Evolutionary conservation across 345 rosid genomes (phyloP).

Genomic region (Lepidium sativum): DNA sequence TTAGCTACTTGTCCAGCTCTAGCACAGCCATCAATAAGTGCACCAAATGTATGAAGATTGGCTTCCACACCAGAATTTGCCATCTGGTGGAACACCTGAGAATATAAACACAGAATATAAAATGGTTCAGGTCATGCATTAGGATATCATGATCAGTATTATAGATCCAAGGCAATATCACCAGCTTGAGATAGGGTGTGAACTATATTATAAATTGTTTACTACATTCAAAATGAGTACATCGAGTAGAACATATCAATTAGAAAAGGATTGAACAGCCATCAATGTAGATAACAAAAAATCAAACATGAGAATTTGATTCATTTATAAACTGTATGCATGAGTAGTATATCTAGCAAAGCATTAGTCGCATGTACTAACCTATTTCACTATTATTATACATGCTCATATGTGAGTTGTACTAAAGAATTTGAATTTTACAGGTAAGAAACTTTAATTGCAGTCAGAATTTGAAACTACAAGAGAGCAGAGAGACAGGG

Average conservation of each 20-base stretch:
- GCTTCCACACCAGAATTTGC: slow-evolving; percentile 87
- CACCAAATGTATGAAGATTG: slow-evolving; percentile 85
- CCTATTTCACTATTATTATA: background rate
- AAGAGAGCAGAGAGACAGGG: background rate
- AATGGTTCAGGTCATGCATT: background rate
- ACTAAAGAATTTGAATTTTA: background rate
- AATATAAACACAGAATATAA: slow-evolving; percentile 1
- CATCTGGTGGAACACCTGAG: slow-evolving; percentile 91
- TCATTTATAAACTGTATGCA: background rate
- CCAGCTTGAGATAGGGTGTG: background rate
- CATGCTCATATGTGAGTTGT: background rate
- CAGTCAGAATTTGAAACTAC: background rate
- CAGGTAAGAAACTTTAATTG: background rate
- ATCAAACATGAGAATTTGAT: background rate
- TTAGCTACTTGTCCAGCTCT: slow-evolving; percentile 92
- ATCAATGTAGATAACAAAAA: background rate
- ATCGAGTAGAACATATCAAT: background rate
- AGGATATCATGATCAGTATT: background rate
- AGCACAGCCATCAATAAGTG: slow-evolving; percentile 97
- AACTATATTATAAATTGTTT: background rate
- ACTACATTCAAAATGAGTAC: background rate
- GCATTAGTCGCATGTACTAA: background rate
- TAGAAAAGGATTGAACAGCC: background rate
- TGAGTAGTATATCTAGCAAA: background rate
- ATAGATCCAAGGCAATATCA: background rate